Conservation (phyloP, 345 rosid species). For the Anacardium occidentale region DNA sequence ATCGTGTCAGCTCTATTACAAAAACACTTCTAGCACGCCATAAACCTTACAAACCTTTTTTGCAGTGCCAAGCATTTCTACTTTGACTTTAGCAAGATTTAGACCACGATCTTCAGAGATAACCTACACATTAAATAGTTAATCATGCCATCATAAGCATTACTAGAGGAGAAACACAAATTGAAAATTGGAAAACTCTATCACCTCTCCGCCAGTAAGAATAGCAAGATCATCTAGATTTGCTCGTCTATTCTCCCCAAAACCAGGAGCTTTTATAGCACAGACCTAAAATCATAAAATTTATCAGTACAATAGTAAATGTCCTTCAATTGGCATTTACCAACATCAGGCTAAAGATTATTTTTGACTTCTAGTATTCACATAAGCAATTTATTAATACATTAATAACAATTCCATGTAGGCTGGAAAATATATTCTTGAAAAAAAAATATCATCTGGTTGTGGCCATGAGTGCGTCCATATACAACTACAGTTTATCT, state of each 20-base stretch:
- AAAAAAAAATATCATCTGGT: not conserved
- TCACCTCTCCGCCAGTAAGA: conserved; percentile 92
- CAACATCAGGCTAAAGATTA: not conserved
- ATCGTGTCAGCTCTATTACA: conserved; percentile 9
- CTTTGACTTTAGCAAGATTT: conserved; percentile 62
- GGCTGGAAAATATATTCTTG: not conserved
- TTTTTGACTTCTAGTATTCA: too few relatives aligned
- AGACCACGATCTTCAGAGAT: conserved; percentile 79
- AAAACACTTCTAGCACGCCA: not conserved
- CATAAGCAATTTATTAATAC: not conserved
- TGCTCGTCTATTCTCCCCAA: conserved; percentile 79
- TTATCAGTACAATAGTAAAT: not conserved
- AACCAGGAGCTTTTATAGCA: conserved; percentile 93
- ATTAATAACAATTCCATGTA: not conserved
- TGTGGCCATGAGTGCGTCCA: not conserved
- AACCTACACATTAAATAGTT: conserved; percentile 48
- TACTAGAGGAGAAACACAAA: not conserved
- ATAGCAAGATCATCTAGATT: conserved; percentile 85
- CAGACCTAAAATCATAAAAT: conserved; percentile 50
- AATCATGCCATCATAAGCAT: conserved; percentile 14
- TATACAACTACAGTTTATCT: not conserved
- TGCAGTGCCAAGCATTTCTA: conserved; percentile 81
- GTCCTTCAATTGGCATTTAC: not conserved
- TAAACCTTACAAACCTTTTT: conserved; percentile 52
- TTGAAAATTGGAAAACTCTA: not conserved